Percentiles rank a stretch among this genome's conserved stretches.
Evolutionary conservation across 2,329 filamentous ascomycete genomes (phyloP).

Genomic region (Talaromyces sp.): DNA sequence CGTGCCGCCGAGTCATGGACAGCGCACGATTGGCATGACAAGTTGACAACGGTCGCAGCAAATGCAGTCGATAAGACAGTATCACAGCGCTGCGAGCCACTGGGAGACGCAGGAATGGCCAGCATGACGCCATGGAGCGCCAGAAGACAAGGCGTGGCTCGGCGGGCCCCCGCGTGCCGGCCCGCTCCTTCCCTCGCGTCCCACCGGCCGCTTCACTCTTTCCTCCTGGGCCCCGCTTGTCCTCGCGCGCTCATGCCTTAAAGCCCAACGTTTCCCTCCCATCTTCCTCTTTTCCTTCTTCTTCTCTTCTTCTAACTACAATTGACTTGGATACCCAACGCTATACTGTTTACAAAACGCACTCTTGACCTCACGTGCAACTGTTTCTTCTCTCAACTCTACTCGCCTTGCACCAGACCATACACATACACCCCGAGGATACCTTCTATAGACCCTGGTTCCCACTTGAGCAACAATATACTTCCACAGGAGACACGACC

Average conservation of each 20-base stretch:
- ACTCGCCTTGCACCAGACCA: not conserved
- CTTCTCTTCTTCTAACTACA: not conserved
- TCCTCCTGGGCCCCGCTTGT: not conserved
- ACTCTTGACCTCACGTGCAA: not conserved
- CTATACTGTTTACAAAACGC: not conserved
- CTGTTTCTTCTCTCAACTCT: not conserved
- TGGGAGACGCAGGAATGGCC: not conserved
- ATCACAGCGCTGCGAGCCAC: not conserved
- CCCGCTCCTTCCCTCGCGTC: constrained; percentile 10
- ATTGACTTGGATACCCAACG: not conserved
- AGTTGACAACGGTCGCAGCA: not conserved
- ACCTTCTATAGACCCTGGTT: not conserved
- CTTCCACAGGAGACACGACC: constrained; percentile 5
- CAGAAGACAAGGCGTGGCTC: constrained; percentile 1
- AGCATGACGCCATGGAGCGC: constrained; percentile 7
- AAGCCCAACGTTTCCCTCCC: constrained; percentile 11
- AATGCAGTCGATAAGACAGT: not conserved
- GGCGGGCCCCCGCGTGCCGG: constrained; percentile 13
- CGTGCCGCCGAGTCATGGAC: not conserved
- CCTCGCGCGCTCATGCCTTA: constrained; percentile 4
- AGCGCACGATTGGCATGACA: not conserved
- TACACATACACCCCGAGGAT: not conserved
- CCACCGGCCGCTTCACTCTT: constrained; percentile 2
- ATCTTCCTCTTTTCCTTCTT: not conserved
- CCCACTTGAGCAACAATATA: not conserved